Evolutionary conservation across 768 basidiomycete genomes (phyloP).

Genomic region (Botryobasidium botryosum): DNA sequence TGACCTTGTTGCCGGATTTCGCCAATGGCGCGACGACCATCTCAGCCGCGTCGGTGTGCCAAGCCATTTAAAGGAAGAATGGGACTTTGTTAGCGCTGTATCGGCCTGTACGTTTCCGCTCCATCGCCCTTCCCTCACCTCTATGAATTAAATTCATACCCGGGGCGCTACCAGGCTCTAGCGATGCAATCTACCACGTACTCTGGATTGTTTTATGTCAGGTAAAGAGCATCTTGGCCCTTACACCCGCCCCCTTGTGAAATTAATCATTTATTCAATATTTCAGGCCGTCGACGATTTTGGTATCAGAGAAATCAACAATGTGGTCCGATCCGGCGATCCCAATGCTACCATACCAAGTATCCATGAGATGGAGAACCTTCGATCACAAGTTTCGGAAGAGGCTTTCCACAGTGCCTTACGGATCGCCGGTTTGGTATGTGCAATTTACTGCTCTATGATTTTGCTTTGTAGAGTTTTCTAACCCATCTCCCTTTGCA

Average conservation of each 20-base stretch:
- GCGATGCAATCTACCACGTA: slow-evolving; percentile 11
- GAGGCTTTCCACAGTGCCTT: slow-evolving; percentile 75
- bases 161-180: background rate
- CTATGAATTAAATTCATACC: no score
- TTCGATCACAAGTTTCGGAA: slow-evolving; percentile 54
- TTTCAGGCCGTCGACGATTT: slow-evolving; percentile 66
- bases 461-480: background rate
- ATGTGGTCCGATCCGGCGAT: slow-evolving; percentile 23
- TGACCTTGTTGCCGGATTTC: slow-evolving; percentile 37
- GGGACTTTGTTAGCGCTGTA: slow-evolving; percentile 79
- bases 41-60: slow-evolving; percentile 74
- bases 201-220: background rate
- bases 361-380: slow-evolving; percentile 37
- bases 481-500: background rate
- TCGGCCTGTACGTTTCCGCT: slow-evolving; percentile 32
- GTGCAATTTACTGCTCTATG: slow-evolving; percentile 17
- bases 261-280: no score
- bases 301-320: slow-evolving; percentile 60
- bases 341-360: slow-evolving; percentile 22
- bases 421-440: slow-evolving; percentile 74
- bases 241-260: background rate
- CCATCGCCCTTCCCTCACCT: background rate
- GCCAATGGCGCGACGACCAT: slow-evolving; percentile 60
- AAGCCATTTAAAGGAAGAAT: slow-evolving; percentile 61
- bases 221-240: background rate